phyloP scores from a whole-genome alignment of 2,329 filamentous ascomycete species.

The Escovopsis sp. region DNA sequence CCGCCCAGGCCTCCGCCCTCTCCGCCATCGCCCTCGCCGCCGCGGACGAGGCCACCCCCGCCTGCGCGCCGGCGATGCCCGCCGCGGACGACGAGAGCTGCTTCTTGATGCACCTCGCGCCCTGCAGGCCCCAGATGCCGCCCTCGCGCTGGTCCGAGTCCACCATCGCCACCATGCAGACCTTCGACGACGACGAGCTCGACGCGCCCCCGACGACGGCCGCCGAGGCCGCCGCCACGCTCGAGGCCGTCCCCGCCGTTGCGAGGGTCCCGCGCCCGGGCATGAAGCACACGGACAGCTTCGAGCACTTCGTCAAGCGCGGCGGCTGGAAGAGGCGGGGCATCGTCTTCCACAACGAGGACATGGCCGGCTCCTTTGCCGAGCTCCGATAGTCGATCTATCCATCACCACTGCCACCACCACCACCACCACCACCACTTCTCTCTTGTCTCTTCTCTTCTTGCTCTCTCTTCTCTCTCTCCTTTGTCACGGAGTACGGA shows the following conservation, averaged over 20 bases:
- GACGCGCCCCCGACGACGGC: conserved; percentile 4
- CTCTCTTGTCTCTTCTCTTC: not conserved
- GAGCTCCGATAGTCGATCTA: not conserved
- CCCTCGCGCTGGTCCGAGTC: conserved; percentile 28
- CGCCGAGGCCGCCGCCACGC: conserved; percentile 7
- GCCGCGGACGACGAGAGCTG: conserved; percentile 14
- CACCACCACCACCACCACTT: not conserved
- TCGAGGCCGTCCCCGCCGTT: conserved; percentile 10
- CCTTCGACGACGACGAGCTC: conserved; percentile 12
- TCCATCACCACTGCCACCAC: too few species aligned
- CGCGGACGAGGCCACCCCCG: conserved; percentile 11
- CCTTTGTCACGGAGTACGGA: not conserved
- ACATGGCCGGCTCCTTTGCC: conserved; percentile 5
- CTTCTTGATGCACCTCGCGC: conserved; percentile 18
- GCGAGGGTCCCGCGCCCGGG: conserved; percentile 19
- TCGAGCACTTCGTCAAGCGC: conserved; percentile 27
- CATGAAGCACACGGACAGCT: conserved; percentile 22
- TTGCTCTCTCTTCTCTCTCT: not conserved
- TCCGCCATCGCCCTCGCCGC: not conserved
- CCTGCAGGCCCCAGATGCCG: conserved; percentile 16
- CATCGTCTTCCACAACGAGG: conserved; percentile 23
- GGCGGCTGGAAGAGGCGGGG: conserved; percentile 29
- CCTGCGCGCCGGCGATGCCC: conserved; percentile 14
- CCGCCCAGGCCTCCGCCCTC: too few species aligned
- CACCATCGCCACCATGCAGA: conserved; percentile 19